A percentile compares a stretch with the other conserved stretches of the same genome.
These are phyloP conservation scores for Cyberlindnera lachancei DNA, from an alignment of 805 yeast species.

Conservation along the genomic window DNA sequence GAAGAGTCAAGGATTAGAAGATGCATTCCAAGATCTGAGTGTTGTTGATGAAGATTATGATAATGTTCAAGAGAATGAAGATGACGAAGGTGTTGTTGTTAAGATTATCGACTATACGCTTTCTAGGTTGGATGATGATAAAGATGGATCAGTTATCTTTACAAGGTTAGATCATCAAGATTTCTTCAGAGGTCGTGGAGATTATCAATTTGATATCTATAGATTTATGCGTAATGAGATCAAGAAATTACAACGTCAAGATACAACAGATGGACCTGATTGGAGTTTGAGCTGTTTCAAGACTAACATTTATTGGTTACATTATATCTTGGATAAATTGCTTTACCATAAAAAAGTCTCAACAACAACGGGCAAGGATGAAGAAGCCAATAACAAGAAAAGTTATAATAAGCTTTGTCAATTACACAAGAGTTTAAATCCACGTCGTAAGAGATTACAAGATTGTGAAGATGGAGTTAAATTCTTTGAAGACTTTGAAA, in stretches of 20 bases:
- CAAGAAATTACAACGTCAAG: slow-evolving; percentile 8
- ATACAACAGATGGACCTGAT: slow-evolving; percentile 27
- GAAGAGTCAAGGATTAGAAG: slow-evolving; percentile 8
- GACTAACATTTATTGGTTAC: slow-evolving; percentile 59
- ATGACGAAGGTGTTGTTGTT: slow-evolving; percentile 24
- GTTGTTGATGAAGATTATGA: slow-evolving; percentile 13
- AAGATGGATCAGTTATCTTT: slow-evolving; percentile 25
- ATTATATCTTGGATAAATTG: slow-evolving; percentile 47
- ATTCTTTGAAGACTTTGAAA: slow-evolving; percentile 21
- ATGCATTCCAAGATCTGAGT: slow-evolving; percentile 16
- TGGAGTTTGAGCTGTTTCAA: slow-evolving; percentile 41
- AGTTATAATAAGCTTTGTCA: slow-evolving; percentile 23
- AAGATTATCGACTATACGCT: slow-evolving; percentile 53
- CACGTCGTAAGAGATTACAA: slow-evolving; percentile 21
- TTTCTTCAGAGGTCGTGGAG: slow-evolving; percentile 54
- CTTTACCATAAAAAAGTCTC: slow-evolving; percentile 33
- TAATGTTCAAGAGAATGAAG: slow-evolving; percentile 6
- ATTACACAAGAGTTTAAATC: slow-evolving; percentile 29
- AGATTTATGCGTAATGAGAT: slow-evolving; percentile 40
- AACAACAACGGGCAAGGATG: too few relatives aligned
- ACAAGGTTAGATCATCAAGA: slow-evolving; percentile 60
- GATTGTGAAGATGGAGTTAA: slow-evolving; percentile 6
- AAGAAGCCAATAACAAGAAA: slow-evolving; percentile 15
- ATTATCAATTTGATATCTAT: slow-evolving; percentile 55
- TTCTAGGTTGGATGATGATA: slow-evolving; percentile 38